Percentiles rank a stretch among this genome's conserved stretches.
These are phyloP conservation scores for Pyricularia pennisetigena DNA, from an alignment of 2,329 filamentous ascomycete species.

Conservation along the genomic window DNA sequence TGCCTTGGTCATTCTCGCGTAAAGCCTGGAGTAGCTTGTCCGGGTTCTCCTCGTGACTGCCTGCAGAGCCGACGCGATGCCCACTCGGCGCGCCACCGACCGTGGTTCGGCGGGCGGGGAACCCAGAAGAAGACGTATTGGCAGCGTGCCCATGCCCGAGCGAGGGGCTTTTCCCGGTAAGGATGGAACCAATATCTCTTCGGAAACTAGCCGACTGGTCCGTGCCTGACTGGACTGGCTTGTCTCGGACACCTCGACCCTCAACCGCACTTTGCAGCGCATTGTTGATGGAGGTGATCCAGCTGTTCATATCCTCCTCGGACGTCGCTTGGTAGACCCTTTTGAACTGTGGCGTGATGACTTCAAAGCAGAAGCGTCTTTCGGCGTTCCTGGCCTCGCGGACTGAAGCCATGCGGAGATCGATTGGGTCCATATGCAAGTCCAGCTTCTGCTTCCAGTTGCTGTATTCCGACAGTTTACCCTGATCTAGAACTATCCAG, in stretches of 20 bases:
- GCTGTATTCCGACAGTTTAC: slow-evolving; percentile 93
- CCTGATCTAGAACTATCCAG: slow-evolving; percentile 96
- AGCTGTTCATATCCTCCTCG: slow-evolving; percentile 95
- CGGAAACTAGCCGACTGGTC: slow-evolving; percentile 44
- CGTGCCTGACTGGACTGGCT: slow-evolving; percentile 30
- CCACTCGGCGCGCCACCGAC: slow-evolving; percentile 72
- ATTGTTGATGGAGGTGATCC: slow-evolving; percentile 96
- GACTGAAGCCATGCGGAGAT: slow-evolving; percentile 92
- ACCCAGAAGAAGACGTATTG: slow-evolving; percentile 35
- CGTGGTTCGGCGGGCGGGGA: slow-evolving; percentile 76
- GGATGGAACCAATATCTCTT: slow-evolving; percentile 82
- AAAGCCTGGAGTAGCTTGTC: slow-evolving; percentile 81
- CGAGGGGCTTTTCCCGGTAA: slow-evolving; percentile 85
- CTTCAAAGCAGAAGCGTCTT: slow-evolving; percentile 92
- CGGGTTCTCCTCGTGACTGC: slow-evolving; percentile 69
- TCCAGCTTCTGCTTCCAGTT: slow-evolving; percentile 99
- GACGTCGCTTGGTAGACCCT: slow-evolving; percentile 96
- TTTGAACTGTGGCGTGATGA: slow-evolving; percentile 93
- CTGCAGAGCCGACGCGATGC: slow-evolving; percentile 52
- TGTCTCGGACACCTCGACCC: slow-evolving; percentile 53
- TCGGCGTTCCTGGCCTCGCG: slow-evolving; percentile 92
- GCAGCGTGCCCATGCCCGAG: slow-evolving; percentile 44
- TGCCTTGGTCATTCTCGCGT: slow-evolving; percentile 83
- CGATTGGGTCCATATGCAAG: slow-evolving; percentile 95
- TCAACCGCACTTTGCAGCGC: slow-evolving; percentile 94